These are phyloP conservation scores for Alternaria alternata DNA, from an alignment of 2,329 filamentous ascomycete species.

Conservation along the genomic window DNA sequence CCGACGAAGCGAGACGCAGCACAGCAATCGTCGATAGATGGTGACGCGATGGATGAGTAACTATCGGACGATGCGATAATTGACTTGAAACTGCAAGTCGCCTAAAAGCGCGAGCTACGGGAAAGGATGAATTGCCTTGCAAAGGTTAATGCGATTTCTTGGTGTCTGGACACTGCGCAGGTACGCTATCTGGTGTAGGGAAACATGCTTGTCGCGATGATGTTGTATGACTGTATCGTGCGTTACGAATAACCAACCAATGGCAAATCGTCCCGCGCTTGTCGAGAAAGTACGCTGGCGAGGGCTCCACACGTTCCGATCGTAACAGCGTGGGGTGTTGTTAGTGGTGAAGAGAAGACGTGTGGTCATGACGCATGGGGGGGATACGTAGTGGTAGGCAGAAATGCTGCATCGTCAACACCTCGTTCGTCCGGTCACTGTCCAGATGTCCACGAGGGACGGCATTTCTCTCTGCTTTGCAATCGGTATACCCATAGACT, in stretches of 20 bases:
- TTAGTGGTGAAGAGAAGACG: slow-evolving; percentile 6
- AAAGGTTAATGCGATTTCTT: slow-evolving; percentile 18
- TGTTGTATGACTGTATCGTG: slow-evolving; percentile 45
- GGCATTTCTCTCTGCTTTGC: slow-evolving; percentile 4
- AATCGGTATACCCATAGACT: slow-evolving; percentile 2
- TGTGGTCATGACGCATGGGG: slow-evolving; percentile 8
- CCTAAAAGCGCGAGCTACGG: slow-evolving; percentile 20
- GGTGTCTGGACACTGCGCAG: slow-evolving; percentile 25
- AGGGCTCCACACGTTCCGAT: not conserved
- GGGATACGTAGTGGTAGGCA: slow-evolving; percentile 14
- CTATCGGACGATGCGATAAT: slow-evolving; percentile 34
- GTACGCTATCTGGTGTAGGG: slow-evolving; percentile 17
- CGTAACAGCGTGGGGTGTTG: slow-evolving; percentile 13
- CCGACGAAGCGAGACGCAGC: slow-evolving; percentile 13
- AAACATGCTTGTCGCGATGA: slow-evolving; percentile 25
- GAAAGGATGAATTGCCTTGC: slow-evolving; percentile 14
- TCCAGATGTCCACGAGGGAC: slow-evolving; percentile 1
- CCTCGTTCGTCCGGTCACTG: slow-evolving; percentile 3
- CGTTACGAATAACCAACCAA: slow-evolving; percentile 23
- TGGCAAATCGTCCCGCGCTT: slow-evolving; percentile 18
- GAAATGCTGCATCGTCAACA: slow-evolving; percentile 1
- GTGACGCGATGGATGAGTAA: slow-evolving; percentile 13
- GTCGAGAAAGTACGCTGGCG: slow-evolving; percentile 5
- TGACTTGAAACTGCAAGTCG: slow-evolving; percentile 19
- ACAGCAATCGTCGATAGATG: slow-evolving; percentile 5